Conservation (phyloP, 1,139 yeast genomes). For the Diutina sp. region DNA sequence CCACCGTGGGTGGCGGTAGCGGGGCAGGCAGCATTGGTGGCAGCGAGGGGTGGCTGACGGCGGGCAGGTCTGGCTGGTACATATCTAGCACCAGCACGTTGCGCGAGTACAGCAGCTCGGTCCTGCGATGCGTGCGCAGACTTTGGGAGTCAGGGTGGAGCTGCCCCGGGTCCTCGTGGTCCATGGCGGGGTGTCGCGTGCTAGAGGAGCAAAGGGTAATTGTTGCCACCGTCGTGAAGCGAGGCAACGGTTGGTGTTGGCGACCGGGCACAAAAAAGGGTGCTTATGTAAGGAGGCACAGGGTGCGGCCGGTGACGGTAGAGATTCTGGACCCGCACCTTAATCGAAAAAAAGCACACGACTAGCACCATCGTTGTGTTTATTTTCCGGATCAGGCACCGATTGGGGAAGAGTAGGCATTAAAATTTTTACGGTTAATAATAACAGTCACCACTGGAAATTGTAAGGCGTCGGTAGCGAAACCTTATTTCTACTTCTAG, state of each 20-base stretch:
- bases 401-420: too few relatives aligned
- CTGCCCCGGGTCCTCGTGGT: background rate
- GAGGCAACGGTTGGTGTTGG: background rate
- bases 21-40: background rate
- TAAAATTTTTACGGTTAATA: too few relatives aligned
- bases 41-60: background rate
- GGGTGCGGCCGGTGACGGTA: background rate
- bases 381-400: too few relatives aligned
- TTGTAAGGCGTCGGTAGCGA: too few relatives aligned
- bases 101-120: constrained; percentile 1
- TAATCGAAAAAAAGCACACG: background rate
- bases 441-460: too few relatives aligned
- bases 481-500: too few relatives aligned
- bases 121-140: background rate
- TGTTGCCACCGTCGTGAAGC: background rate
- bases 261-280: background rate
- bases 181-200: background rate
- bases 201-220: background rate
- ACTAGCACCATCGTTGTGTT: background rate
- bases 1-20: background rate
- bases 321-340: background rate
- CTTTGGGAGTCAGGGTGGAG: background rate
- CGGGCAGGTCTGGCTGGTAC: constrained; percentile 1
- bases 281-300: background rate
- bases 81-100: constrained; percentile 2